These are phyloP conservation scores for Conidiobolus incongruus DNA, from an alignment of 371 early-diverging fungal genomes.

Conservation along the genomic window DNA sequence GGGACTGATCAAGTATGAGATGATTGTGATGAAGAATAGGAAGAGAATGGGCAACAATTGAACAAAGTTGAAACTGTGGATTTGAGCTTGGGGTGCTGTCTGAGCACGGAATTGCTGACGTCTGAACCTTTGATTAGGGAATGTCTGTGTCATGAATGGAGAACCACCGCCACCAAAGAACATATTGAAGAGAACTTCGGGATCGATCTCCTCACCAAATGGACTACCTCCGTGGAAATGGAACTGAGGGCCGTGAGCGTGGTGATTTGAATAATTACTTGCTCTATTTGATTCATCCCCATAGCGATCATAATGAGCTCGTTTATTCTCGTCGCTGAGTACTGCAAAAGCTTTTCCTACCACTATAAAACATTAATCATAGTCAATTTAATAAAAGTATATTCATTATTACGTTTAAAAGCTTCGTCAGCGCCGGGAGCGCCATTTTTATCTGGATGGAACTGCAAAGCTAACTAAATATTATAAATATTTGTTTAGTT, in stretches of 20 bases:
- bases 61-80: conserved; percentile 10
- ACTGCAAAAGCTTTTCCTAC: conserved; percentile 79
- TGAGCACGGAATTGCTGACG: conserved; percentile 6
- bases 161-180: conserved; percentile 59
- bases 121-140: conserved; percentile 8
- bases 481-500: too few relatives aligned
- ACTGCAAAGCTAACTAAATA: conserved; percentile 72
- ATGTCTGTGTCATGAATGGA: conserved; percentile 3
- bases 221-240: conserved; percentile 4
- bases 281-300: conserved; percentile 45
- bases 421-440: conserved; percentile 95
- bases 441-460: conserved; percentile 94
- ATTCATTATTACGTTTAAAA: conserved; percentile 50
- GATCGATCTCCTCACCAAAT: conserved; percentile 62
- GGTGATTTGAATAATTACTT: conserved; percentile 10
- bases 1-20: conserved; percentile 17
- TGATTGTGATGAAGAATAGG: conserved; percentile 18
- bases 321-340: conserved; percentile 65
- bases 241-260: conserved; percentile 9
- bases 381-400: not conserved
- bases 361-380: conserved; percentile 15
- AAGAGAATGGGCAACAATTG: conserved; percentile 28
- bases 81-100: conserved; percentile 7
- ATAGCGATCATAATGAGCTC: conserved; percentile 62
- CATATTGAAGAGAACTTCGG: conserved; percentile 91